Base-by-base conservation (phyloP, 257 asterid genomes). In the Lavandula angustifolia region DNA sequence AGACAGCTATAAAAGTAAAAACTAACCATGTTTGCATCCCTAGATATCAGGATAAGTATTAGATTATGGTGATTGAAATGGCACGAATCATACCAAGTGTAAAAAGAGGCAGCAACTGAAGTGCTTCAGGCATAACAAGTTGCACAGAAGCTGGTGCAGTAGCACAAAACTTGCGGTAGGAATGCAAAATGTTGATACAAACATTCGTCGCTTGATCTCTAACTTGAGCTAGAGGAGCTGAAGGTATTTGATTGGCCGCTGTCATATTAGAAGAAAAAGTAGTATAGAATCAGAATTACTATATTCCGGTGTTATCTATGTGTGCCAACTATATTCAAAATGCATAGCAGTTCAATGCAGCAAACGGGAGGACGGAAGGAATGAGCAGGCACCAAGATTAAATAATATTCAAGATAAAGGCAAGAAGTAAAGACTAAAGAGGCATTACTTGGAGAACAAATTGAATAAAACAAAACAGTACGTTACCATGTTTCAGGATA, bases 101-200 rank as follows among this genome's bases (percentile, higher is more conserved):
- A 76, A 87, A 92, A 13, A 89, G 87, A 64, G 99, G 97, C 84
- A 92, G 70, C 72, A 92, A 67, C 62, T 87, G 87, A 75, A 92
- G 97, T 69, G 95, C 87, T 79, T 92, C 99, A 3, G 99, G 99
- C 75, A 92, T 80, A 64, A 87, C 74, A 69, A 92, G 95, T 74
- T 84, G 99, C 43, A 95, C 99, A n/a, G 91, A 69, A 38, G 98
- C 78, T 18, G 97, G 78, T 51, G 77, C 95, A n/a, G 95, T 84
- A 31, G 99, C 94, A 70, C 97, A 87, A 67, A 78, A 89, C 84
- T 89, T 92, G 69, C 96, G 88, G 64, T 92, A 92, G 18, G 99
- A 88, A 62, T 79, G 84, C 73, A 92, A 77, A 73, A 92, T 81
- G 75, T 87, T 85, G 80, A 87, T 81, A 76, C 97, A 85, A 73